phyloP scores from a whole-genome alignment of 2,329 filamentous ascomycete genomes.

The Ophiobolus disseminans region DNA sequence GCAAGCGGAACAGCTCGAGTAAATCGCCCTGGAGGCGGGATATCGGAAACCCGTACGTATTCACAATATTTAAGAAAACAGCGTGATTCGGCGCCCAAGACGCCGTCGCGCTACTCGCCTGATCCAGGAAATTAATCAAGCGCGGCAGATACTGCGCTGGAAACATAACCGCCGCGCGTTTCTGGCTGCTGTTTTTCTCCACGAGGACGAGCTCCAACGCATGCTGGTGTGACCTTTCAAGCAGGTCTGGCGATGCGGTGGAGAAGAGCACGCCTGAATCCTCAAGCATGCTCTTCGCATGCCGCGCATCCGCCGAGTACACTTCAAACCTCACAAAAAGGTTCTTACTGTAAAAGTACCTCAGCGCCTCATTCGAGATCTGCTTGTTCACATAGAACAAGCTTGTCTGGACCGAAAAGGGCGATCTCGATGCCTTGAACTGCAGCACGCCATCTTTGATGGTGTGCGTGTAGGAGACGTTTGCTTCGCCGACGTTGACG shows the following conservation, averaged over 20 bases:
- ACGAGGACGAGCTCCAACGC: slow-evolving; percentile 38
- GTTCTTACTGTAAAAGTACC: slow-evolving; percentile 44
- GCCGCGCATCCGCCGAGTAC: slow-evolving; percentile 34
- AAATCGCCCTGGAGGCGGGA: slow-evolving; percentile 42
- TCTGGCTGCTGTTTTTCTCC: slow-evolving; percentile 37
- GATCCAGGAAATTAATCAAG: slow-evolving; percentile 44
- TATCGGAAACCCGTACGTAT: slow-evolving; percentile 32
- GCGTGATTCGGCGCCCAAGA: slow-evolving; percentile 32
- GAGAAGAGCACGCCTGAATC: slow-evolving; percentile 43
- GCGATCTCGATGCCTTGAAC: slow-evolving; percentile 38
- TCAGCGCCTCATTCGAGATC: slow-evolving; percentile 27
- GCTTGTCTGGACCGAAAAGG: slow-evolving; percentile 32
- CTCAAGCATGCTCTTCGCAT: slow-evolving; percentile 41
- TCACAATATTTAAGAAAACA: slow-evolving; percentile 30
- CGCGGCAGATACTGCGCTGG: slow-evolving; percentile 45
- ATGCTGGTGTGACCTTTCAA: slow-evolving; percentile 24
- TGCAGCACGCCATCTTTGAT: slow-evolving; percentile 28
- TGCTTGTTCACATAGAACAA: slow-evolving; percentile 39
- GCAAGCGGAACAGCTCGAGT: slow-evolving; percentile 39
- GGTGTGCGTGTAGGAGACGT: slow-evolving; percentile 41
- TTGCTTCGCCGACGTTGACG: slow-evolving; percentile 36
- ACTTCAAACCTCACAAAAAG: slow-evolving; percentile 38
- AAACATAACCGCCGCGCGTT: slow-evolving; percentile 38
- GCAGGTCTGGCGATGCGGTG: slow-evolving; percentile 2
- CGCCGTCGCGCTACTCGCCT: slow-evolving; percentile 25